Base-by-base conservation (phyloP, 75 land plant species). In the Pseudotsuga menziesii region DNA sequence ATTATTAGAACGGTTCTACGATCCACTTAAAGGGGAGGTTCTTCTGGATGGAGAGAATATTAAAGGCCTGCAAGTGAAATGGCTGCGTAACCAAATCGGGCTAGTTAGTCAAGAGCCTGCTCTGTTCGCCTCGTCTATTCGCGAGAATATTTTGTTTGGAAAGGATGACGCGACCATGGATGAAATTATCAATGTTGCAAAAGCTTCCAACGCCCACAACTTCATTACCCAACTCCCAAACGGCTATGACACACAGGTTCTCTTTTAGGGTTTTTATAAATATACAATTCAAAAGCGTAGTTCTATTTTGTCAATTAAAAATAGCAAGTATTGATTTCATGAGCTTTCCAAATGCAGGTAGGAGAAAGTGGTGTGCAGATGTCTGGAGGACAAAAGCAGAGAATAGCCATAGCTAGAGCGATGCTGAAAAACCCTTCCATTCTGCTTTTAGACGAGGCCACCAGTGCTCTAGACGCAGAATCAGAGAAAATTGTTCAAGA, bases 51-150 rank as follows among this genome's bases (percentile, higher is more conserved):
- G 90, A 27, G 54, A 59, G 9, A 83, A 82, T 73, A 80, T 85
- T 54, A 79, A 54, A 41, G 78, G 39, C 25, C 78, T 90, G 44
- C 78, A 87, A 22, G 58, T 87, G 26, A 80, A 87, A 61, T 87
- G 89, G 89, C 76, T 90, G 61, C 78, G 92, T 70, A 41, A 79
- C 0, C 87, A 85, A 29, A 85, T 90, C 41, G 92, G 92, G n/a
- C 80, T 90, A 13, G 92, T 90, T 0, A 87, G 80, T 72, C 92
- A 90, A 77, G 92, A 90, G 72, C 89, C 92, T n/a, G 80, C 80
- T 6, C 84, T 90, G 9, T 90, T 90, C 75, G 89, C 89, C 15
- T 85, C 92, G 7, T 74, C 87, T 2, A 90, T 90, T 29, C 79
- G 72, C 55, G 92, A 83, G 48, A 90, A 90, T 59, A 87, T 90